Conservation (phyloP, 148 eudicot species). For the Spergularia marina region DNA sequence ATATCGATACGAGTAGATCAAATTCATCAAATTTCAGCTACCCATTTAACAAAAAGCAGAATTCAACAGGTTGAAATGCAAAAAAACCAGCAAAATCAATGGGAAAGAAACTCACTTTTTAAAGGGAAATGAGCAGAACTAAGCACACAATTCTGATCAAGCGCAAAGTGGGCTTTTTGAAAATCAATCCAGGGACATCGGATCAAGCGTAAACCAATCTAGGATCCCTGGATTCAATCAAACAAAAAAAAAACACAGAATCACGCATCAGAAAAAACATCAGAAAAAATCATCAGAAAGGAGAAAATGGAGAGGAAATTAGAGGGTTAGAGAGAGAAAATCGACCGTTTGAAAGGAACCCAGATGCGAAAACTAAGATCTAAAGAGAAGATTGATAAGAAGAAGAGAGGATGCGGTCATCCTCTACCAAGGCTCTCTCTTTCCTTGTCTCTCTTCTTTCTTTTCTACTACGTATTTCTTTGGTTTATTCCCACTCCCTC, state of each 20-base stretch:
- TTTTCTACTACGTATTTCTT: constrained; percentile 38
- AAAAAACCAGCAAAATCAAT: constrained; percentile 15
- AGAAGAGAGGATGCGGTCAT: constrained; percentile 56
- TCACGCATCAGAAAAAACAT: constrained; percentile 17
- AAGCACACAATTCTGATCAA: constrained; percentile 44
- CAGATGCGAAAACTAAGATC: constrained; percentile 60
- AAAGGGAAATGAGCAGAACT: constrained; percentile 41
- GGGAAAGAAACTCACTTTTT: constrained; percentile 32
- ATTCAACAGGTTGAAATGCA: constrained; percentile 30
- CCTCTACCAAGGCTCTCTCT: constrained; percentile 46
- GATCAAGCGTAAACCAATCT: constrained; percentile 39
- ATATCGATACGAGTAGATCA: neutral
- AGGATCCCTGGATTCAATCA: constrained; percentile 36
- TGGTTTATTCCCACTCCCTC: constrained; percentile 40
- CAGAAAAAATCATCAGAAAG: constrained; percentile 17
- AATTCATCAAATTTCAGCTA: constrained; percentile 9
- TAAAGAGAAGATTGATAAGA: constrained; percentile 37
- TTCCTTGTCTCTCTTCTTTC: constrained; percentile 35
- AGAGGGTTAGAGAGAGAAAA: constrained; percentile 13
- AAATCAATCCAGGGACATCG: constrained; percentile 51
- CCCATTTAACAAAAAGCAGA: constrained; percentile 8
- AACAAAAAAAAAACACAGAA: constrained; percentile 2
- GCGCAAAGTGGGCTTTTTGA: constrained; percentile 32
- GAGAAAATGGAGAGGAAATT: neutral
- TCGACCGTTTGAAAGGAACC: constrained; percentile 45